Base-by-base conservation (phyloP, 2,329 filamentous ascomycete genomes). In the Nemania serpens region DNA sequence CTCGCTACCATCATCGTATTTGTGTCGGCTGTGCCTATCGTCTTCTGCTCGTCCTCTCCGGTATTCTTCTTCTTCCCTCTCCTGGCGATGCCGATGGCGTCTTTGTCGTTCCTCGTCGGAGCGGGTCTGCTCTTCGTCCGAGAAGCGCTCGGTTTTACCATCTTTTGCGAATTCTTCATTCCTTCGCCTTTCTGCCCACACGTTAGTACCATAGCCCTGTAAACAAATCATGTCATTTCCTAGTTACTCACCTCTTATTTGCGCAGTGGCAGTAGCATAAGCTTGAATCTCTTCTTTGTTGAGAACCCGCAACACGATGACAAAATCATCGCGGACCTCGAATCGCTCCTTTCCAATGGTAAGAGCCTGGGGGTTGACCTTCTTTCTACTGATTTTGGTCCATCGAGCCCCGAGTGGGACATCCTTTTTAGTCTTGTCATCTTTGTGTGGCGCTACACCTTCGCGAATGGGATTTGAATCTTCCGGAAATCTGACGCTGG, bases 381-480 rank as follows among this genome's bases (percentile, higher is more conserved):
- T 84, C 67, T 89, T 88, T 58, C 93, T 87, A 73, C 90, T 91
- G 72, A 98, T 93, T 78, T 95, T 96, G 48, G 93, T 97, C 93
- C 93, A 97, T 56, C 92, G 86, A 36, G 93, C 93, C 59, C 90
- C 91, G 0, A 88, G 77, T 0, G 90, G 90, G 34, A 92, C 91
- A 41, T 91, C 89, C 63, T 88, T 87, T 70, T 84, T 86, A 47
- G 81, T 88, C 75, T 89, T 88, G 50, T 91, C 88, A 72, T 96
- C 92, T 77, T 96, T 97, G 72, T 96, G 85, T n/a, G 93, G 93
- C 1, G 93, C 93, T 6, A 97, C 94, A 15, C 93, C 94, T 74
- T 97, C 94, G 18, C 93, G 86, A 37, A 96, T 83, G 0, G 91
- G 89, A 66, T 93, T 89, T 0, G 87, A 85, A 63, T 97, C 90